Evolutionary conservation across 148 eudicot species (phyloP), one percentile per base, ranked within the genome.

Genomic region (Arbutus unedo): DNA sequence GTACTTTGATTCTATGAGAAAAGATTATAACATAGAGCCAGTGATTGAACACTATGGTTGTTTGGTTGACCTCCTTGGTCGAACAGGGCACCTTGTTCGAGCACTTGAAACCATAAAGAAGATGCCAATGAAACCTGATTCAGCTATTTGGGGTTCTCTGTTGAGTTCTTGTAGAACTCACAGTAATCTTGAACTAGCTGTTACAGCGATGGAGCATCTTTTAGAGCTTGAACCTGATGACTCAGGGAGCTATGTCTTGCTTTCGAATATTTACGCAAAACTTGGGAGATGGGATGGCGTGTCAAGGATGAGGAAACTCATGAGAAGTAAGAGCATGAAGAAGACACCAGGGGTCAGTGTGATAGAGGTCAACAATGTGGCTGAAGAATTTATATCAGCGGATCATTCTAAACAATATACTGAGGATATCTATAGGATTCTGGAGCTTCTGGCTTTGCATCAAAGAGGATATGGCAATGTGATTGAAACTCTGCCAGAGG

Each of bases 41-140:
- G 84, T 68, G 48, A 85, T 91, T 59, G 89, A 91, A 85, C 93
- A 91, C 66, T 91, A 88, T 82, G 86, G 91, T 68, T 89, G 91
- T 83, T 83, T 91, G 85, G 88, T 91, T 51, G 87, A 85, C 64
- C 72, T 86, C 75, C 45, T 91, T 76, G 93, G 91, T 50, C 84
- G 81, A 75, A 83, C 86, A 7, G 90, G 93, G 23, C 41, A 54
- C 74, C 74, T 87, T 74, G 80, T 66, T 3, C 87, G 79, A 68
- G 91, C 91, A 49, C 77, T 89, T 43, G 82, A 86, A 50, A 25
- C 88, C 73, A 86, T 89, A 5, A 75, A 50, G 14, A 59, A 71
- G 48, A 89, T 88, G 90, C 93, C 93, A 5, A 88, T 85, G 81
- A 68, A 85, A 64, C 88, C 90, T 6, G 89, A 91, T 66, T 87